Evolutionary conservation across 129 eudicot species (phyloP).

Genomic region (Gnaphalium uliginosum): DNA sequence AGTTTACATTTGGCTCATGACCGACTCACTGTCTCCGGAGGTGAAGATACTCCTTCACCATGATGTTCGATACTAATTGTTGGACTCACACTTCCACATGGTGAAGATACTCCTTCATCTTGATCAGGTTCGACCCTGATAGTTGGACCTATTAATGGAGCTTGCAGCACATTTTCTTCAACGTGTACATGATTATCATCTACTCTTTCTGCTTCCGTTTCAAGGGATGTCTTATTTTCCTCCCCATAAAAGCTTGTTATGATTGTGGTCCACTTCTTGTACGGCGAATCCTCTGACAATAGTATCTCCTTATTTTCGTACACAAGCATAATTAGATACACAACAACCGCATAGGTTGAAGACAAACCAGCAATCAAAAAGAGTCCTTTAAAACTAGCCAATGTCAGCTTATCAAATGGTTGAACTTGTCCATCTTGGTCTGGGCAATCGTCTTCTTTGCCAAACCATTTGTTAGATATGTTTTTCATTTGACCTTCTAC

Average conservation of each 20-base stretch:
- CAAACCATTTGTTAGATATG: slow-evolving; percentile 52
- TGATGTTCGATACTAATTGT: neutral
- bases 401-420: slow-evolving; percentile 35
- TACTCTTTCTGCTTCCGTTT: neutral
- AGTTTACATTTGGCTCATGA: neutral
- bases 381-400: slow-evolving; percentile 50
- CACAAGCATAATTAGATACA: neutral
- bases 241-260: slow-evolving; percentile 15
- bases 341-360: slow-evolving; percentile 14
- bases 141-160: neutral
- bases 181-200: neutral
- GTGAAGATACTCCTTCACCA: neutral
- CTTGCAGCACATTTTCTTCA: neutral
- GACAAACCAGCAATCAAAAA: slow-evolving; percentile 42
- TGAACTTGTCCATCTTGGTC: slow-evolving; percentile 5
- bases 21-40: neutral
- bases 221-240: neutral
- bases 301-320: slow-evolving; percentile 24
- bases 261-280: slow-evolving; percentile 7
- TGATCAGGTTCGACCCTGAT: too few relatives aligned
- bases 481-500: slow-evolving; percentile 44
- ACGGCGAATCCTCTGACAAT: slow-evolving; percentile 6
- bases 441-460: slow-evolving; percentile 14
- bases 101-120: too few relatives aligned
- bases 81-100: neutral